Base-by-base conservation (phyloP, 1,284 basidiomycete species). In the Bjerkandera adusta region DNA sequence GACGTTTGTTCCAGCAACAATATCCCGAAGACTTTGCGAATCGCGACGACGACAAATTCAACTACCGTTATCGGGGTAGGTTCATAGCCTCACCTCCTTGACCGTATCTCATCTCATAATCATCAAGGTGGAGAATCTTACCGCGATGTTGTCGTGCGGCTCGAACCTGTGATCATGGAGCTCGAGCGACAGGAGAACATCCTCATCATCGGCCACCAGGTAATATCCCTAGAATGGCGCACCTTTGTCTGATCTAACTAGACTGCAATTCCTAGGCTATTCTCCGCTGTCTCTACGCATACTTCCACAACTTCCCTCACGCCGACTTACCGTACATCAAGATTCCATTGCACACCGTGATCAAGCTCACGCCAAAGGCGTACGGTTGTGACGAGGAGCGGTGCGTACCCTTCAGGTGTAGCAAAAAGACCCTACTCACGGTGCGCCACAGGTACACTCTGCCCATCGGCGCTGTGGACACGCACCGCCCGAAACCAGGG, bases 21-120 rank as follows among this genome's bases (percentile, higher is more conserved):
- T 99, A 98, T 63, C 97, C 97, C 0, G 97, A 99, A 56, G 97
- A 99, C 67, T 98, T 96, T 64, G 95, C 93, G n/a, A 93, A 92
- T 61, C 83, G 97, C 21, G 97, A 99, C 62, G 94, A 99, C 46
- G 97, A 99, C 73, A 99, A 99, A 69, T 99, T 97, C 71, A 99
- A 99, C 70, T 99, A 99, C 66, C 84, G 97, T 20, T 98, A 98
- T 68, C 77, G 92, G 62, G 89, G 85, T 66, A 64, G 51, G 70
- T 61, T 43, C 67, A 63, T 69, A 52, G 25, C 59, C 44, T 34
- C 6, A 13, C 15, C 12, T 21, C 18, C 32, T 45, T 20, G 25
- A 7, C 24, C 13, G 24, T 15, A 21, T 22, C 22, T 34, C 7
- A 32, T 44, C 22, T 47, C 29, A 51, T 13, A 24, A 24, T 13